Base-by-base conservation (phyloP, 2,329 filamentous ascomycete species). In the Ascosphaera acerosa region DNA sequence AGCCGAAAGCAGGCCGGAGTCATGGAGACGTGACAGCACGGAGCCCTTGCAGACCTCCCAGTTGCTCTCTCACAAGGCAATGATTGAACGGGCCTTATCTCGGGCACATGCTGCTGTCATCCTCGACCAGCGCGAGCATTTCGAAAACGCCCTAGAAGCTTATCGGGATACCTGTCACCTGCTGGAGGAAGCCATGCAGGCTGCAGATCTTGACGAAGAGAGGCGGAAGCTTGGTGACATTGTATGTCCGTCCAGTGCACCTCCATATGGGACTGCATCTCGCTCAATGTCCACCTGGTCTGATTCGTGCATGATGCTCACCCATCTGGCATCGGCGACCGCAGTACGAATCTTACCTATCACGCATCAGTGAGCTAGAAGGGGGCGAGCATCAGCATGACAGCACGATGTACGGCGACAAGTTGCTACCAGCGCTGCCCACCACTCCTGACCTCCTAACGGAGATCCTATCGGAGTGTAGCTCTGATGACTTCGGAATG, bases 101-200 rank as follows among this genome's bases (percentile, higher is more conserved):
- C 91, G 92, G 54, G 87, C 87, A 31, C 92, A 97, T 46, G 84
- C 78, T 9, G 87, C 87, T 15, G 87, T 97, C 16, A 66, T 92
- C 40, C 65, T 97, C 25, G 87, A 97, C 53, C 94, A 92, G 63
- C 81, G 80, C 10, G 77, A 87, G 44, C 91, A 94, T 45, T 84
- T 87, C 38, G 77, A 84, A 48, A 81, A 78, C 25, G 87, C 87
- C 12, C 72, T 89, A 46, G 69, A 80, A 43, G 81, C 84, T 10
- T 97, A 97, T 48, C 62, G 66, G 7, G 87, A 97, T 52, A 87
- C 89, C 3, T 97, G 87, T 47, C 66, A 72, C 33, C 59, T 97
- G 35, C 57, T 97, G 33, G 74, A 84, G 41, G 72, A 89, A 44
- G 87, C 97, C 3, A 75, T 97, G 55, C 58, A 72, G 34, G 70